Conservation (phyloP, 1,284 basidiomycete genomes). For the Puccinia brachypodii region DNA sequence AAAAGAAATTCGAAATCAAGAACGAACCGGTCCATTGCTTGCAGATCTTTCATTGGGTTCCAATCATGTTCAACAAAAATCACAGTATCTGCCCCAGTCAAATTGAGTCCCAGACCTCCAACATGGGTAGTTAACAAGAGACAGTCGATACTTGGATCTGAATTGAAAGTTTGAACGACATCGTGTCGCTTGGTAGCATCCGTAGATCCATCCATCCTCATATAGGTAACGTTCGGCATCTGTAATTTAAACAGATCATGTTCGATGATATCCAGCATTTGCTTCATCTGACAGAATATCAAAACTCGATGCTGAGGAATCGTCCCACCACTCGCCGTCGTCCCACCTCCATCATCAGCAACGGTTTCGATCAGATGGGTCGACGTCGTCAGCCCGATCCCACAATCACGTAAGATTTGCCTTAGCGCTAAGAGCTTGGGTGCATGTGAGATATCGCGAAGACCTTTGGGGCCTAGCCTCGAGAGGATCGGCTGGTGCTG, state of each 20-base stretch:
- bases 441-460: conserved; percentile 83
- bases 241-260: conserved; percentile 82
- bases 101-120: conserved; percentile 89
- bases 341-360: conserved; percentile 58
- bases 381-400: conserved; percentile 72
- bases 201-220: conserved; percentile 90
- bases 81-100: conserved; percentile 98
- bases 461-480: conserved; percentile 60
- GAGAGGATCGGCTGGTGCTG: conserved; percentile 67
- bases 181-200: conserved; percentile 88
- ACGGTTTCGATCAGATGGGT: conserved; percentile 65
- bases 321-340: conserved; percentile 55
- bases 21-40: conserved; percentile 88
- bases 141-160: conserved; percentile 96
- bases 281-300: conserved; percentile 99
- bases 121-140: conserved; percentile 94
- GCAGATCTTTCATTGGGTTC: conserved; percentile 99
- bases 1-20: background rate
- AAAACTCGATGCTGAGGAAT: conserved; percentile 95
- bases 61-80: conserved; percentile 99
- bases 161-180: conserved; percentile 96
- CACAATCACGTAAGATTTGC: conserved; percentile 90
- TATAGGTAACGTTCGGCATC: conserved; percentile 96
- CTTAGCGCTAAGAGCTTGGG: conserved; percentile 93
- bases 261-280: conserved; percentile 98